Percentiles rank a stretch among this genome's conserved stretches.
These are phyloP conservation scores for Sclerotinia sclerotiorum DNA, from an alignment of 2,329 filamentous ascomycete genomes.

Conservation along the genomic window DNA sequence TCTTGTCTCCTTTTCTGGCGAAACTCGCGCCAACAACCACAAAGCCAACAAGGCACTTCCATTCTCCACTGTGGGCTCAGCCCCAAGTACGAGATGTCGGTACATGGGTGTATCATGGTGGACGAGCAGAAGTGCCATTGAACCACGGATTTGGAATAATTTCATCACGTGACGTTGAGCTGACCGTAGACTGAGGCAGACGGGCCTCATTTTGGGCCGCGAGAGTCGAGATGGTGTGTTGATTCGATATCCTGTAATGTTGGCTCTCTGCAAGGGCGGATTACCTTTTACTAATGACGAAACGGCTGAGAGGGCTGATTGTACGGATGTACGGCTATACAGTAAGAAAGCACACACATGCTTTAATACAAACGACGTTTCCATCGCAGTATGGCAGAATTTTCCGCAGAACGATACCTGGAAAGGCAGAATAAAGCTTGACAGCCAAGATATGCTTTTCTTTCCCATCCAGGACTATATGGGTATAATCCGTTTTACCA, in stretches of 20 bases:
- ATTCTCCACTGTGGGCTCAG: background rate
- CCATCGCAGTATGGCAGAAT: background rate
- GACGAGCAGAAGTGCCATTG: background rate
- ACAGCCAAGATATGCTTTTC: background rate
- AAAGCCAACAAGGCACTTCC: constrained; percentile 8
- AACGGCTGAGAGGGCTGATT: constrained; percentile 6
- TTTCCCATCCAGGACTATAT: background rate
- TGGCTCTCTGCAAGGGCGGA: constrained; percentile 1
- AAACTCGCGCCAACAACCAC: background rate
- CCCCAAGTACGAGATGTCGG: constrained; percentile 1
- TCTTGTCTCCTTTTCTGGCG: constrained; percentile 5
- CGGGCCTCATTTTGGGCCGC: constrained; percentile 24
- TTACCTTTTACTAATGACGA: constrained; percentile 5
- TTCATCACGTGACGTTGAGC: constrained; percentile 14
- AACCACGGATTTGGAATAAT: constrained; percentile 10
- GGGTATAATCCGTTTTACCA: background rate
- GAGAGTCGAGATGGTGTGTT: constrained; percentile 11
- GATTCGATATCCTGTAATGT: constrained; percentile 9
- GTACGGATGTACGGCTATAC: background rate
- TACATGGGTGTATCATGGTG: background rate
- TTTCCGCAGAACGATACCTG: background rate
- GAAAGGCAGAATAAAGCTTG: background rate
- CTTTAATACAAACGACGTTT: background rate
- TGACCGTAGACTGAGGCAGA: constrained; percentile 13
- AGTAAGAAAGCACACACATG: constrained; percentile 2